Conservation (phyloP, 2,329 filamentous ascomycete species). For the Exophiala sideris region DNA sequence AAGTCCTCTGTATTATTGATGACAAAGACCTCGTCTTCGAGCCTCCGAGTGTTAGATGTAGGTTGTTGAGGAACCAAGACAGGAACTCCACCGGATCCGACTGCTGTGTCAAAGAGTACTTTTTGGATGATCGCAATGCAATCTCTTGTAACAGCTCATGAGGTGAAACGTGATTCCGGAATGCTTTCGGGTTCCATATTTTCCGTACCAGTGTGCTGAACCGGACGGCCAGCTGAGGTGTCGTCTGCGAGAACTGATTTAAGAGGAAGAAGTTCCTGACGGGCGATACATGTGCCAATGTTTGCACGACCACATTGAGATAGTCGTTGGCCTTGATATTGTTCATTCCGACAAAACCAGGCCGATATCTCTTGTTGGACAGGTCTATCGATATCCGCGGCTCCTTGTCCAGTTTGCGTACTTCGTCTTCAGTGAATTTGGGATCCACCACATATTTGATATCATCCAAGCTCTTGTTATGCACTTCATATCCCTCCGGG, state of each 20-base stretch:
- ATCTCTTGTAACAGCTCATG: conserved; percentile 97
- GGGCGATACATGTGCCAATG: conserved; percentile 82
- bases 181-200: conserved; percentile 95
- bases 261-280: conserved; percentile 89
- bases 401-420: conserved; percentile 70
- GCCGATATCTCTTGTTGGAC: conserved; percentile 77
- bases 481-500: conserved; percentile 95
- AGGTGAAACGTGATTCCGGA: conserved; percentile 93
- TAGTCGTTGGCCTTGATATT: conserved; percentile 99
- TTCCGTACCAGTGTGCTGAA: conserved; percentile 90
- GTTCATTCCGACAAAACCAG: conserved; percentile 95
- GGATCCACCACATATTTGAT: conserved; percentile 98
- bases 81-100: conserved; percentile 96
- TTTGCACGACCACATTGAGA: conserved; percentile 90
- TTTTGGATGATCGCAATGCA: conserved; percentile 82
- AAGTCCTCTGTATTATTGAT: conserved; percentile 85
- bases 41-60: conserved; percentile 87
- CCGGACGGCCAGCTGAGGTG: conserved; percentile 78
- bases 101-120: conserved; percentile 84
- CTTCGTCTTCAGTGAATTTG: conserved; percentile 74
- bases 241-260: conserved; percentile 67
- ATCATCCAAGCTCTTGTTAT: conserved; percentile 89
- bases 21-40: conserved; percentile 79
- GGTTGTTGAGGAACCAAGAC: conserved; percentile 94
- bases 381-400: conserved; percentile 67